Base-by-base conservation (phyloP, 2,329 filamentous ascomycete genomes). In the Ophiocordyceps polyrhachis-furcata region DNA sequence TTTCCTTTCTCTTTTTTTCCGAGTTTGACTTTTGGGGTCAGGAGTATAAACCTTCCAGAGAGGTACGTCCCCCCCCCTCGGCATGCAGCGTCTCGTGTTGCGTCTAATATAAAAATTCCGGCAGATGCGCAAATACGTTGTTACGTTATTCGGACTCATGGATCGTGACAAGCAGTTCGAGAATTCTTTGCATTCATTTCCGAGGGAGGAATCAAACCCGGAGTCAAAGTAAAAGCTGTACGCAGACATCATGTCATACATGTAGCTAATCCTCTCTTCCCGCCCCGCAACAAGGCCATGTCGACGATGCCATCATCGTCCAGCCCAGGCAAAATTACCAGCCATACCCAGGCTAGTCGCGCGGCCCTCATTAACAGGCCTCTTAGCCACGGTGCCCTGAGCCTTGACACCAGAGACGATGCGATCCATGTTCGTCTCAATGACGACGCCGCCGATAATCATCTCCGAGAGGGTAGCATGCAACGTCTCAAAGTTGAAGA, bases 401-500 rank as follows among this genome's bases (percentile, higher is more conserved):
- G 76, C 73, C 46, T 70, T 79, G 5, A 96, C 89, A 1, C 85
- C 88, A 31, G 84, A 74, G 5, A 95, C 83, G 45, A 96, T 91
- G 60, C 80, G 80, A 47, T 94, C 87, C 49, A 93, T 64, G 54
- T 81, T 85, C 29, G 89, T 95, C 67, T 96, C 89, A 21, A 96
- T 79, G 15, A 96, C 89, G 14, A 95, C 86, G 1, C 89, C 89
- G 14, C 89, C 89, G 15, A 94, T 84, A 46, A 96, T 83, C 85
- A 96, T 93, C 69, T 96, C 89, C 47, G 79, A 80, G 11, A 96
- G 68, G 15, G 87, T 79, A 9, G 89, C 83, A 67, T 98, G 91
- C 55, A 98, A 70, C 15, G 87, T 93, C 71, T 98, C 91, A 55
- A 94, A 98, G 60, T 96, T 96, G 69, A 98, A 98, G 61, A 98